A percentile compares a stretch with the other conserved stretches of the same genome.
These are phyloP conservation scores for Suhomyces vadensis DNA, from an alignment of 805 yeast species.

Conservation along the genomic window DNA sequence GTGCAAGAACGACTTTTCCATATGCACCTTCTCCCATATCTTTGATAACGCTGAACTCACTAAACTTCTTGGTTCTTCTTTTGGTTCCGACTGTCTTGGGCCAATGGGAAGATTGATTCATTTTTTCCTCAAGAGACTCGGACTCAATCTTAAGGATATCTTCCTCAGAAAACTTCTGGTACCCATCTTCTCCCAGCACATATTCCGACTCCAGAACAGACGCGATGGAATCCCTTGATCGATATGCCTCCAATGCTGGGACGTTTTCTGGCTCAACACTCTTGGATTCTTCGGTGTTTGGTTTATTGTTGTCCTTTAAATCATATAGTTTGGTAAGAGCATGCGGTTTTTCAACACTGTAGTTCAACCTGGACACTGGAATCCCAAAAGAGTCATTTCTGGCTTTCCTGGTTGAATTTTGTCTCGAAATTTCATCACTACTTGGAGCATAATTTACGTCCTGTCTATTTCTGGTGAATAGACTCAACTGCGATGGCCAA, in stretches of 20 bases:
- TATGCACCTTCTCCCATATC: conserved; percentile 96
- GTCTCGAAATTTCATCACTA: conserved; percentile 30
- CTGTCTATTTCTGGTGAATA: conserved; percentile 40
- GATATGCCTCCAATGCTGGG: neutral
- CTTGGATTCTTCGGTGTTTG: neutral
- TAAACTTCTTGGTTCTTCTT: conserved; percentile 68
- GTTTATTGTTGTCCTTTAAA: conserved; percentile 1
- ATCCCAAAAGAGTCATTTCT: conserved; percentile 28
- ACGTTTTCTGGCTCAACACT: neutral
- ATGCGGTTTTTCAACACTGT: conserved; percentile 9
- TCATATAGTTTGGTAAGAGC: conserved; percentile 12
- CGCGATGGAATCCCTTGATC: too few species aligned
- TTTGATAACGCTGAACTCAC: conserved; percentile 69
- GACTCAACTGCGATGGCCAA: conserved; percentile 58
- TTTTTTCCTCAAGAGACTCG: conserved; percentile 40
- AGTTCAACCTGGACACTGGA: conserved; percentile 20
- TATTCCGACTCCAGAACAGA: too few species aligned
- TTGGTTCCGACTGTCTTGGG: conserved; percentile 58
- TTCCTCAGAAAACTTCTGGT: conserved; percentile 34
- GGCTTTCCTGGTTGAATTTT: conserved; percentile 37
- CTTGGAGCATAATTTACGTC: conserved; percentile 34
- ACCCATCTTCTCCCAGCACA: neutral
- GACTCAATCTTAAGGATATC: conserved; percentile 48
- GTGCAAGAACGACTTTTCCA: conserved; percentile 85
- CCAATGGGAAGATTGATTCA: conserved; percentile 43